These are phyloP conservation scores for Escovopsis sp. DNA, from an alignment of 2,329 filamentous ascomycete species.

Conservation along the genomic window DNA sequence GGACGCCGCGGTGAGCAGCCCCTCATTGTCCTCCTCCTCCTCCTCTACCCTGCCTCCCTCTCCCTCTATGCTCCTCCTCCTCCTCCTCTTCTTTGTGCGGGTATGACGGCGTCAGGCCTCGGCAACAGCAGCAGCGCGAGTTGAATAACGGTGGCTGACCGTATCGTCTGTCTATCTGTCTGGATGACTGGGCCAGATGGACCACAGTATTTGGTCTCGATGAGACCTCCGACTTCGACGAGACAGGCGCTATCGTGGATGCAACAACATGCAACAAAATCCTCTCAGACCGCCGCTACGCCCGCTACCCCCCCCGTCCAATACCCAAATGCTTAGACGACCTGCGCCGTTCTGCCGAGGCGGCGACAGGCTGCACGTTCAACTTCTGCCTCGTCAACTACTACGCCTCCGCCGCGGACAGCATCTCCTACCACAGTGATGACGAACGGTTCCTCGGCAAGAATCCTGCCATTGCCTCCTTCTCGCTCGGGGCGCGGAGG, in stretches of 20 bases:
- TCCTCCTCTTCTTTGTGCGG: too few relatives aligned
- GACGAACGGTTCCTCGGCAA: conserved; percentile 62
- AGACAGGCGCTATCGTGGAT: conserved; percentile 27
- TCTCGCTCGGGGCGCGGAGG: conserved; percentile 54
- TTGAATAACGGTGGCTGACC: too few relatives aligned
- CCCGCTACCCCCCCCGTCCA: conserved; percentile 45
- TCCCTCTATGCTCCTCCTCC: too few relatives aligned
- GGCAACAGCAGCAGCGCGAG: too few relatives aligned
- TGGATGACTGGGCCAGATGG: conserved; percentile 14
- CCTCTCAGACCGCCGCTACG: conserved; percentile 36
- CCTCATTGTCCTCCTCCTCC: too few relatives aligned
- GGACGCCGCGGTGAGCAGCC: conserved; percentile 28
- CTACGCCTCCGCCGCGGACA: conserved; percentile 62
- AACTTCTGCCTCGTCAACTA: conserved; percentile 77
- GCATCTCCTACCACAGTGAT: conserved; percentile 66
- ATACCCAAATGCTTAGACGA: conserved; percentile 54
- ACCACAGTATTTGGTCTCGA: conserved; percentile 44
- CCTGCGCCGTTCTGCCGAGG: conserved; percentile 47
- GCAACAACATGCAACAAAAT: conserved; percentile 23
- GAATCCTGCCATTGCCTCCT: conserved; percentile 57
- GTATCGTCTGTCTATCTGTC: background rate
- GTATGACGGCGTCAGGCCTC: too few relatives aligned
- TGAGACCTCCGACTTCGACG: conserved; percentile 46
- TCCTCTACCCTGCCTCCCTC: too few relatives aligned
- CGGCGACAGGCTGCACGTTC: conserved; percentile 48